Base-by-base conservation (phyloP, 2,329 filamentous ascomycete species). In the Metarhizium rileyi region DNA sequence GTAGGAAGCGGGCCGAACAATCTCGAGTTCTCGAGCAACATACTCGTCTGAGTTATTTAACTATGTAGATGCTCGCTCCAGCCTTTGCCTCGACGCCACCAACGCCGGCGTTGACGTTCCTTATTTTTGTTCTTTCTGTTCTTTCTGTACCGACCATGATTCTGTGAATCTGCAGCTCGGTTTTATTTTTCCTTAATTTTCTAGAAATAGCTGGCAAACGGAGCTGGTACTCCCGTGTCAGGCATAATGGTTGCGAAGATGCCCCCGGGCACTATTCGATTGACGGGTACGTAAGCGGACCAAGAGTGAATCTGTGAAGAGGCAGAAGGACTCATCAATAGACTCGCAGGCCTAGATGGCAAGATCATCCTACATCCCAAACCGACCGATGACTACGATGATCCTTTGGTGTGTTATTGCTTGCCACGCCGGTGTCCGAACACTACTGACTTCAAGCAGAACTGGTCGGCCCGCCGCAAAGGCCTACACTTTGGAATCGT, bases 121-220 rank as follows among this genome's bases (percentile, higher is more conserved):
- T n/a, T n/a, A n/a, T n/a, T n/a, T n/a, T n/a, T n/a, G n/a, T n/a
- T n/a, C n/a, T n/a, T n/a, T n/a, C n/a, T n/a, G n/a, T n/a, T n/a
- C n/a, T n/a, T n/a, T n/a, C n/a, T n/a, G n/a, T n/a, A n/a, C n/a
- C n/a, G n/a, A n/a, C n/a, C n/a, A n/a, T n/a, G n/a, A n/a, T n/a
- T n/a, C n/a, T n/a, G n/a, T n/a, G n/a, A n/a, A n/a, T n/a, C n/a
- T n/a, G n/a, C n/a, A n/a, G n/a, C n/a, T 63, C 28, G 80, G 70
- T 0, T 78, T 77, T 1, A 72, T 73, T 3, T 63, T 54, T 30
- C 28, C 12, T 12, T 30, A 30, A 6, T 30, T 12, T 36, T 5
- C 33, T 14, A 9, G 10, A 38, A 38, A 10, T 8, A 20, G 16
- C 35, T 18, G 20, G 18, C 35, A 18, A 8, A 1, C 30, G 30